Evolutionary conservation across 352 stramenopile genomes (phyloP).

Genomic region (Salisapilia sapeloensis): DNA sequence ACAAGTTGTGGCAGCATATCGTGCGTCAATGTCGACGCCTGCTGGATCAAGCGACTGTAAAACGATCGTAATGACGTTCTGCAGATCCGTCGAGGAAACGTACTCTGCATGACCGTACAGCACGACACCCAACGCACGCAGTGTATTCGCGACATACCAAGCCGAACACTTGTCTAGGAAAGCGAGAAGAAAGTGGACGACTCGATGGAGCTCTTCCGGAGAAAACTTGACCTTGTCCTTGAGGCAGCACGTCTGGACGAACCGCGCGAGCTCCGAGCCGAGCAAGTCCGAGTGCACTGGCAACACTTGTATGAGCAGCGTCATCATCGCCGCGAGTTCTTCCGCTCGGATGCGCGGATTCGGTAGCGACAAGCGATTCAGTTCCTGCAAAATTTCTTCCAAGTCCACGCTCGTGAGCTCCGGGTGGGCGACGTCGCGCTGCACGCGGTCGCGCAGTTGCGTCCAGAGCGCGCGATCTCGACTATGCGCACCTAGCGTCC

Average conservation of each 20-base stretch:
- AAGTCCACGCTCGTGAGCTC: conserved; percentile 58
- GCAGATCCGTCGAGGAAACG: conserved; percentile 26
- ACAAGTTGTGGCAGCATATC: conserved; percentile 74
- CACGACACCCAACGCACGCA: conserved; percentile 50
- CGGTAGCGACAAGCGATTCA: conserved; percentile 33
- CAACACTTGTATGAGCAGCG: conserved; percentile 33
- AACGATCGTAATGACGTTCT: conserved; percentile 48
- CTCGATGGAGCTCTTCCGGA: conserved; percentile 23
- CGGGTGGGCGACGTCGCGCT: conserved; percentile 30
- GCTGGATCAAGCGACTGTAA: conserved; percentile 58
- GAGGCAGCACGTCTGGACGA: conserved; percentile 59
- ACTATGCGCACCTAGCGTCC: conserved; percentile 41
- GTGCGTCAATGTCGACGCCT: conserved; percentile 66
- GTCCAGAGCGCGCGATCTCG: conserved; percentile 56
- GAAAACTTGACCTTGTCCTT: conserved; percentile 62
- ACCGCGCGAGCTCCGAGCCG: conserved; percentile 59
- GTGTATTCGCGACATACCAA: conserved; percentile 56
- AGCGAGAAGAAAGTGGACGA: conserved; percentile 52
- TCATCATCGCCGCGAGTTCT: conserved; percentile 37
- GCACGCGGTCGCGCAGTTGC: conserved; percentile 23
- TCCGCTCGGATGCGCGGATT: conserved; percentile 48
- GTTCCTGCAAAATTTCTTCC: conserved; percentile 63
- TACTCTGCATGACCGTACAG: conserved; percentile 68
- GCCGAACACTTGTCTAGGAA: conserved; percentile 62
- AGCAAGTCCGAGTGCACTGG: conserved; percentile 51